Conservation (phyloP, 2,329 filamentous ascomycete species). For the Aspergillus fischeri region DNA sequence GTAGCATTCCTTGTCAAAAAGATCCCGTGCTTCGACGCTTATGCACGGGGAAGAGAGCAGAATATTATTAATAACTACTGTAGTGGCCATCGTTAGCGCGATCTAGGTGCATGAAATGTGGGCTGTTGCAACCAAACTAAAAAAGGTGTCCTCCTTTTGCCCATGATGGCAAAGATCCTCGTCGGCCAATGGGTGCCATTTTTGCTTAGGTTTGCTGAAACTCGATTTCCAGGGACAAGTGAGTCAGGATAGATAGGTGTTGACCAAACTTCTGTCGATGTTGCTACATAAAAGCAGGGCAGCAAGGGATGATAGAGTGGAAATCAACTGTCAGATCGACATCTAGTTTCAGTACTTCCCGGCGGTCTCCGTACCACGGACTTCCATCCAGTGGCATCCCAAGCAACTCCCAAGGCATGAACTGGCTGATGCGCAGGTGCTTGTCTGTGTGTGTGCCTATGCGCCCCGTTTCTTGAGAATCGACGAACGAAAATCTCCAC, state of each 20-base stretch:
- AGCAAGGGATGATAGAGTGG: background rate
- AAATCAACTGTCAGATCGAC: background rate
- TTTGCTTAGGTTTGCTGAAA: background rate
- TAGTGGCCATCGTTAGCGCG: background rate
- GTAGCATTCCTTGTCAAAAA: background rate
- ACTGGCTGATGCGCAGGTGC: background rate
- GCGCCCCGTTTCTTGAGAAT: background rate
- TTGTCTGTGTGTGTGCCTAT: background rate
- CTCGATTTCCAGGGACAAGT: background rate
- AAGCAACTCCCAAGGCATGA: too few relatives aligned
- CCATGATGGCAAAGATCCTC: background rate
- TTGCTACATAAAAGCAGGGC: background rate
- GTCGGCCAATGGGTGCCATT: background rate
- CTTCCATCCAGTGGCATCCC: background rate
- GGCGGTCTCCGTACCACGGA: background rate
- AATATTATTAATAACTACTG: background rate
- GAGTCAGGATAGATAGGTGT: background rate
- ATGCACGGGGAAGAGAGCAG: background rate
- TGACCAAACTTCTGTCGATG: background rate
- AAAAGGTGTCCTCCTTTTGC: background rate
- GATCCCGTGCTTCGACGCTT: background rate
- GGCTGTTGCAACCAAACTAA: background rate
- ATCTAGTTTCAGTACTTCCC: background rate
- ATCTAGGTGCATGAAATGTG: background rate
- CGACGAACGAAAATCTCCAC: background rate